phyloP scores from a whole-genome alignment of 2,329 filamentous ascomycete genomes.

The Microascus cirrosus region DNA sequence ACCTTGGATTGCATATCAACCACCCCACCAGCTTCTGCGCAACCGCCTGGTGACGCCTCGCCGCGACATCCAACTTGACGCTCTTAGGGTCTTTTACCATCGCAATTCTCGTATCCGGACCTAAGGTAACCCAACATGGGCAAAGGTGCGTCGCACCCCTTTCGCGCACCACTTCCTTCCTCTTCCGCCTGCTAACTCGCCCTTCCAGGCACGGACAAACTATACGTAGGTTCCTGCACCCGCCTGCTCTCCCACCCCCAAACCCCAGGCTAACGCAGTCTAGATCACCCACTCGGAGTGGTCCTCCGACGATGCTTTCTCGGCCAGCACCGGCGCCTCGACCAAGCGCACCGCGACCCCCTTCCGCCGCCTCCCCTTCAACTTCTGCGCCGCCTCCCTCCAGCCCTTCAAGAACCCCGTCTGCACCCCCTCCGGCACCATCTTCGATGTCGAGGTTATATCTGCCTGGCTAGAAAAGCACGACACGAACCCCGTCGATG shows the following conservation, averaged over 20 bases:
- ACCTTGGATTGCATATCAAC: slow-evolving; percentile 3
- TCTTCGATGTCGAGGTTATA: slow-evolving; percentile 94
- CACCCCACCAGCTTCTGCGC: neutral
- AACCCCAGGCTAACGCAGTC: slow-evolving; percentile 1
- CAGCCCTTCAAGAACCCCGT: slow-evolving; percentile 94
- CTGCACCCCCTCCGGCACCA: slow-evolving; percentile 75
- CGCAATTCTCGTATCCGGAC: neutral
- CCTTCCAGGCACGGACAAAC: slow-evolving; percentile 27
- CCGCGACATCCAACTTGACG: neutral
- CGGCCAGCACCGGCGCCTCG: slow-evolving; percentile 64
- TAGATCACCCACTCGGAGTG: slow-evolving; percentile 94
- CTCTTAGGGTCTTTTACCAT: neutral
- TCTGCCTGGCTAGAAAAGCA: slow-evolving; percentile 90
- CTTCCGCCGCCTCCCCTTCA: slow-evolving; percentile 90
- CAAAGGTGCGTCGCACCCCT: slow-evolving; percentile 7
- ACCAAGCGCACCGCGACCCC: slow-evolving; percentile 41
- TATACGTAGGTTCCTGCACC: slow-evolving; percentile 22
- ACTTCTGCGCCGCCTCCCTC: slow-evolving; percentile 92
- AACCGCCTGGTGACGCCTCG: neutral
- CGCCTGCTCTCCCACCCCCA: neutral
- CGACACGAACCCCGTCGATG: slow-evolving; percentile 82
- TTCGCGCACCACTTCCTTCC: neutral
- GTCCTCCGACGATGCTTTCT: slow-evolving; percentile 82
- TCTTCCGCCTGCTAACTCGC: neutral
- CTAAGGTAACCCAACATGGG: slow-evolving; percentile 6